Evolutionary conservation across 1,284 basidiomycete species (phyloP), one percentile per base, ranked within the genome.

Genomic region (Phenoliferia sp.): DNA sequence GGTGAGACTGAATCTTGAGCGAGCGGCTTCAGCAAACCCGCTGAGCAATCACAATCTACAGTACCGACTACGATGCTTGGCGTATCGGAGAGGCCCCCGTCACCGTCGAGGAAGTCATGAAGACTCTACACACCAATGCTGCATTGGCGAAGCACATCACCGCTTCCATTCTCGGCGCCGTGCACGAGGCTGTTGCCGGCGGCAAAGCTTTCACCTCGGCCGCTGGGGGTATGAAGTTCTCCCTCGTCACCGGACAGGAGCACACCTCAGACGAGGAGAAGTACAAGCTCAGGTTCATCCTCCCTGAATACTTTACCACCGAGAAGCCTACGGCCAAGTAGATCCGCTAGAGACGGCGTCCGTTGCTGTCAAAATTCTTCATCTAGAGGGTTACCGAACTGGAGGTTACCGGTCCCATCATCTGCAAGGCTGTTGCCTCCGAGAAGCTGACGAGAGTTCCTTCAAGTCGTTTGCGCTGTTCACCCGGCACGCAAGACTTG

Each of bases 1-100:
- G 90, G 90, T 94, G 26, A 48, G 50, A n/a, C n/a, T n/a, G n/a
- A 35, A 22, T 58, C 56, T 94, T 92, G 77, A 92, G 94, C 91
- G 92, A 62, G 61, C 17, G 16, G 32, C n/a, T n/a, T n/a, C n/a
- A 10, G 3, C 17, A 48, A 16, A 56, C n/a, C 9, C 26, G 28
- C 32, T 65, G 31, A 68, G 36, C 7, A 5, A 29, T 16, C 34
- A 4, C 26, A 5, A 26, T 10, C n/a, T 59, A 50, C 63, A 70
- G 67, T 67, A 80, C 80, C 50, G 80, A 81, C 66, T 81, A 81
- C 72, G 80, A 81, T 70, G 79, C 80, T 0, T 82, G 80, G 80
- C 83, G 94, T 31, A 87, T 96, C 36, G 89, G 91, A 59, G 88
- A 88, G 28, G 83, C 97, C 6, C 86, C 92, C 74, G 79, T 82